A percentile compares a stretch with the other conserved stretches of the same genome.
These are phyloP conservation scores for Durio zibethinus DNA, from an alignment of 345 rosid genomes.

Conservation along the genomic window DNA sequence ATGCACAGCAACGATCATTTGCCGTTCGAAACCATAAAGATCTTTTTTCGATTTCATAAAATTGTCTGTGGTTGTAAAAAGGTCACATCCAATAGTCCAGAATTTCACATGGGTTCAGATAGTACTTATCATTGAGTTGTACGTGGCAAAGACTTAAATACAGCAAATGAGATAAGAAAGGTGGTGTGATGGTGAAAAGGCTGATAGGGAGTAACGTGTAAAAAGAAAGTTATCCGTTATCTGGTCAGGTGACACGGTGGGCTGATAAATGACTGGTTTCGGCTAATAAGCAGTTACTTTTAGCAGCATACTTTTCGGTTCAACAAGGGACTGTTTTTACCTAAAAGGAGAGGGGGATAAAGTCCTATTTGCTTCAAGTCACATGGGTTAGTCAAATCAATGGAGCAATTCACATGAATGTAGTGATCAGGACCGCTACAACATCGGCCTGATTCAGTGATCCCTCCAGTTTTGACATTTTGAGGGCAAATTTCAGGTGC, in stretches of 20 bases:
- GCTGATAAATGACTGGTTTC: not conserved
- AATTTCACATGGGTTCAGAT: not conserved
- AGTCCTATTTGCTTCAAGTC: not conserved
- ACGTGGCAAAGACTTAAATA: not conserved
- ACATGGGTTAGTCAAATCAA: not conserved
- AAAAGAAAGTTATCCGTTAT: not conserved
- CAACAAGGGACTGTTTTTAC: not conserved
- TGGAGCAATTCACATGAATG: constrained; percentile 2
- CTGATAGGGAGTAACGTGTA: not conserved
- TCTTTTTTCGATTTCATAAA: not conserved
- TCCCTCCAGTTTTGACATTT: too few relatives aligned
- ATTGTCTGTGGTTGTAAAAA: not conserved
- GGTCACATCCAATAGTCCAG: not conserved
- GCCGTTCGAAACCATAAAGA: not conserved
- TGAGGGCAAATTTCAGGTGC: not conserved
- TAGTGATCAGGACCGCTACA: not conserved
- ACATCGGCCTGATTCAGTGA: not conserved
- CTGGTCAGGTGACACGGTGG: not conserved
- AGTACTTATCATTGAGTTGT: not conserved
- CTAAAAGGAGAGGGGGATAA: not conserved
- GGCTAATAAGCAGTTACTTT: not conserved
- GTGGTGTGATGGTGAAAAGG: not conserved
- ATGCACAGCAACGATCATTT: not conserved
- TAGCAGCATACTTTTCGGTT: not conserved
- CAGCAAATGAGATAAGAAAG: not conserved